phyloP scores from a whole-genome alignment of 148 eudicot species.

The Silene uniflora region DNA sequence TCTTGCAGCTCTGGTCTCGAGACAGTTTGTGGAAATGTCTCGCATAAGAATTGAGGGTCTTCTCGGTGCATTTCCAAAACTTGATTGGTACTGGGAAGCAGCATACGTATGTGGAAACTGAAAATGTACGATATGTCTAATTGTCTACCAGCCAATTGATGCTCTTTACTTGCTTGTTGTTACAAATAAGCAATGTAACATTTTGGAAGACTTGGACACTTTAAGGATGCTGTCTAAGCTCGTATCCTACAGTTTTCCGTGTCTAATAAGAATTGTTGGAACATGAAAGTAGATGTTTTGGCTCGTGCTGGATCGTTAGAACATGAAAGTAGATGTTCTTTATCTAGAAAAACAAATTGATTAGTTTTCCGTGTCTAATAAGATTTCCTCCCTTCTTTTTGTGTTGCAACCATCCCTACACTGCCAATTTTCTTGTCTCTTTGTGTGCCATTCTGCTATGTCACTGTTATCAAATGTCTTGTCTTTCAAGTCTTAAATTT shows the following conservation, averaged over 20 bases:
- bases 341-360: no score
- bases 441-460: not conserved
- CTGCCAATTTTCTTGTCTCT: not conserved
- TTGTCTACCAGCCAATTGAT: slow-evolving; percentile 97
- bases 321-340: no score
- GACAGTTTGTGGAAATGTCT: slow-evolving; percentile 93
- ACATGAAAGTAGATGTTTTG: no score
- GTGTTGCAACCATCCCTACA: no score
- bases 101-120: slow-evolving; percentile 95
- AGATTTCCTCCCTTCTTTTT: no score
- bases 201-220: slow-evolving; percentile 97
- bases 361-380: no score
- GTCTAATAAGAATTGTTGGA: no score
- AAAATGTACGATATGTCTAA: slow-evolving; percentile 94
- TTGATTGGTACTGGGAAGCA: slow-evolving; percentile 98
- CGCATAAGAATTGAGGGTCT: slow-evolving; percentile 89
- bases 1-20: slow-evolving; percentile 75
- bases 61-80: slow-evolving; percentile 93
- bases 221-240: slow-evolving; percentile 91
- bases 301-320: not conserved
- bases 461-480: not conserved
- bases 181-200: slow-evolving; percentile 94
- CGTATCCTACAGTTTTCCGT: slow-evolving; percentile 47
- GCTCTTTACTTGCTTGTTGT: slow-evolving; percentile 77
- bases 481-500: not conserved